phyloP scores from a whole-genome alignment of 179 eudicot genomes.

The Spergularia azorica region DNA sequence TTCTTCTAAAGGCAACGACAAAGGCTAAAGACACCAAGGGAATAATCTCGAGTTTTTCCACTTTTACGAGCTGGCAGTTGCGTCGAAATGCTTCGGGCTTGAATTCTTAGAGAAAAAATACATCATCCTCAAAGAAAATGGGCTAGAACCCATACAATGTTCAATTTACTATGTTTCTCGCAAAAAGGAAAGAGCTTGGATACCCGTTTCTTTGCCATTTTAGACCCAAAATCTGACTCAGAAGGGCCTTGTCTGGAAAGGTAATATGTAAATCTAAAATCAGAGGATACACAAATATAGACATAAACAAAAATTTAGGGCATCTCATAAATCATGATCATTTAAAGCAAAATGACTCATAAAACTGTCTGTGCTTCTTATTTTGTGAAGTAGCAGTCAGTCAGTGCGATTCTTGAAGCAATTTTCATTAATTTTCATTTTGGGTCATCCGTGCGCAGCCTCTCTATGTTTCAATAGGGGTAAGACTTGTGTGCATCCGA shows the following conservation, averaged over 20 bases:
- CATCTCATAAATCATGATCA: background rate
- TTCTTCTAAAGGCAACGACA: slow-evolving; percentile 1
- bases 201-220: background rate
- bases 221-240: background rate
- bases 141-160: background rate
- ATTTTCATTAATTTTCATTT: too few species aligned
- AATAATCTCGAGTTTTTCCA: too few species aligned
- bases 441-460: too few species aligned
- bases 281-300: background rate
- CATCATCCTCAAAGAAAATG: background rate
- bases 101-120: background rate
- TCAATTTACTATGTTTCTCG: background rate
- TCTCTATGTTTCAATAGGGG: too few species aligned
- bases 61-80: background rate
- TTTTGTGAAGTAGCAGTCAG: too few species aligned
- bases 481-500: too few species aligned
- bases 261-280: background rate
- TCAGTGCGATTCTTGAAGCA: too few species aligned
- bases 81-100: background rate
- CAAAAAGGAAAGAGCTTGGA: background rate
- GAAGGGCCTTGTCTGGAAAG: background rate
- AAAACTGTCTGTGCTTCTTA: too few species aligned
- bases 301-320: background rate
- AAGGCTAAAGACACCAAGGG: background rate
- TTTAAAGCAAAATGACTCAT: too few species aligned